phyloP scores from a whole-genome alignment of 805 yeast species.

The Myxozyma geophila region DNA sequence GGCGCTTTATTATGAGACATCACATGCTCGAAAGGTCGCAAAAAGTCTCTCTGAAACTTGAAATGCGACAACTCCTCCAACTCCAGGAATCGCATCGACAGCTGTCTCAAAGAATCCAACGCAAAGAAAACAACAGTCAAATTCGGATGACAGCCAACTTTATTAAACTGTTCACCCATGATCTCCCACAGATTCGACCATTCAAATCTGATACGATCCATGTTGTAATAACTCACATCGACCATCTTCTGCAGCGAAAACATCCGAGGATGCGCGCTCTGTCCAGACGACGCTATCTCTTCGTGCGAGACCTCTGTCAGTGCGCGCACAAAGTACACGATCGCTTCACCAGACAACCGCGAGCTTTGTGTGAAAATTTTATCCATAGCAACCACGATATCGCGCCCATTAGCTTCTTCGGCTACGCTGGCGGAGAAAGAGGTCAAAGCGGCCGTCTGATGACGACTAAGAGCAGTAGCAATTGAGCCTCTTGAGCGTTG shows the following conservation, averaged over 20 bases:
- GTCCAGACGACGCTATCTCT: slow-evolving; percentile 87
- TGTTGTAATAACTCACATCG: slow-evolving; percentile 96
- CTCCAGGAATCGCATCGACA: slow-evolving; percentile 88
- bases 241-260: slow-evolving; percentile 94
- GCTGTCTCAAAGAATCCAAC: slow-evolving; percentile 88
- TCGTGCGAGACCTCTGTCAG: slow-evolving; percentile 84
- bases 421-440: slow-evolving; percentile 42
- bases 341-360: slow-evolving; percentile 77
- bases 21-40: slow-evolving; percentile 85
- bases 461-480: slow-evolving; percentile 1
- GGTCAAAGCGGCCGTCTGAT: slow-evolving; percentile 15
- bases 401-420: slow-evolving; percentile 44
- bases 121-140: slow-evolving; percentile 84
- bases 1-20: slow-evolving; percentile 66
- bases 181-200: slow-evolving; percentile 96
- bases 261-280: slow-evolving; percentile 81
- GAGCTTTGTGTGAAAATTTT: slow-evolving; percentile 84
- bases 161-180: slow-evolving; percentile 87
- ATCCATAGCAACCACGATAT: slow-evolving; percentile 62
- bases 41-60: slow-evolving; percentile 91
- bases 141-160: slow-evolving; percentile 80
- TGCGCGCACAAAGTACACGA: slow-evolving; percentile 84
- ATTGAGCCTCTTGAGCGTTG: slow-evolving; percentile 25
- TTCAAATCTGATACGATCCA: slow-evolving; percentile 93
- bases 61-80: slow-evolving; percentile 94